These are phyloP conservation scores for Arthroderma sp. DNA, from an alignment of 2,329 filamentous ascomycete genomes.

Conservation along the genomic window DNA sequence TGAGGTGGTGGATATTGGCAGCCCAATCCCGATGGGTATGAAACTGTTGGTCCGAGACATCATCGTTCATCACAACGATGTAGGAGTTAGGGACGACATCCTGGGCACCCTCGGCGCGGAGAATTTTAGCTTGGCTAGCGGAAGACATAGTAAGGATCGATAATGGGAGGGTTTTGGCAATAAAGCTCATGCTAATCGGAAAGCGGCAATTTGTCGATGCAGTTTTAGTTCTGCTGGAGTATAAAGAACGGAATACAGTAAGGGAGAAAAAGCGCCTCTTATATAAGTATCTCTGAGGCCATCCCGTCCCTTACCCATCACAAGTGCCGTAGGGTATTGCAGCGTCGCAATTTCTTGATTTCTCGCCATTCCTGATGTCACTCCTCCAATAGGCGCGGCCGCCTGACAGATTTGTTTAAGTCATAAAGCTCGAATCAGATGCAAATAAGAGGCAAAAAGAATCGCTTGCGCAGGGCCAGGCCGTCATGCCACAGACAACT, in stretches of 20 bases:
- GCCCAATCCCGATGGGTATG: slow-evolving; percentile 3
- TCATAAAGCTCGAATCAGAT: no score
- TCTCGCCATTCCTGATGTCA: background rate
- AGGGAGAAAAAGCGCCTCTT: no score
- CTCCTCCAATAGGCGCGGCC: no score
- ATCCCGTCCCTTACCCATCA: no score
- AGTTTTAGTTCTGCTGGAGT: no score
- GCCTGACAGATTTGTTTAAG: no score
- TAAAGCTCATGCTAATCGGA: background rate
- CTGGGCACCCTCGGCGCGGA: background rate
- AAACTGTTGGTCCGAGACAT: slow-evolving; percentile 2
- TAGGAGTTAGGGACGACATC: slow-evolving; percentile 5
- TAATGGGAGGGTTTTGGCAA: background rate
- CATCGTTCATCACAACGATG: slow-evolving; percentile 7
- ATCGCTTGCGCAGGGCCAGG: no score
- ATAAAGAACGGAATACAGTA: no score
- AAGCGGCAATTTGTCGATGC: no score
- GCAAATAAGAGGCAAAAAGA: no score
- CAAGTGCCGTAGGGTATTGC: background rate
- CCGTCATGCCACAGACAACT: no score
- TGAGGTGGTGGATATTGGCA: background rate
- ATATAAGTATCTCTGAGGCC: no score
- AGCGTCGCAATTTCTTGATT: background rate
- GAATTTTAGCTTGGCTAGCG: background rate
- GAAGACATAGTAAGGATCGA: background rate